These are phyloP conservation scores for Candida maltosa DNA, from an alignment of 805 yeast genomes.

Conservation along the genomic window DNA sequence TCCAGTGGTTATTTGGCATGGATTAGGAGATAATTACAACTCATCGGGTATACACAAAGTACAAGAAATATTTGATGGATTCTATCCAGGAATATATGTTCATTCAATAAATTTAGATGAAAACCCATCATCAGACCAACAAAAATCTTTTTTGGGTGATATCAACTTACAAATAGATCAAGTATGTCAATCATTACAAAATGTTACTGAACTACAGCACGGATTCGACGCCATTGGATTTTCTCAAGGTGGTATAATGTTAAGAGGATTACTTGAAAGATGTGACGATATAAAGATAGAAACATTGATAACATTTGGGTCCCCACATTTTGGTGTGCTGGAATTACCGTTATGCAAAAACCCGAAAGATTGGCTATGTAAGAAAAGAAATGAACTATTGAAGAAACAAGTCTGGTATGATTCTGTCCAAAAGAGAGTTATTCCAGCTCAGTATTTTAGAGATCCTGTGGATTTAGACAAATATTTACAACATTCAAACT, in stretches of 20 bases:
- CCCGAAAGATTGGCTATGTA: slow-evolving; percentile 57
- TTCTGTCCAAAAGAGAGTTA: slow-evolving; percentile 51
- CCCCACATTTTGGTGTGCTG: slow-evolving; percentile 74
- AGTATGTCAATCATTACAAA: slow-evolving; percentile 54
- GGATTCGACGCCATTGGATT: slow-evolving; percentile 78
- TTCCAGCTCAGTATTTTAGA: slow-evolving; percentile 78
- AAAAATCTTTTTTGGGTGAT: slow-evolving; percentile 56
- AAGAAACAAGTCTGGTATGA: slow-evolving; percentile 59
- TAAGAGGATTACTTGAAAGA: slow-evolving; percentile 62
- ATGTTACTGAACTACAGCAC: slow-evolving; percentile 39
- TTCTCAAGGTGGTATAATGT: slow-evolving; percentile 81
- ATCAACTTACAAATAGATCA: slow-evolving; percentile 49
- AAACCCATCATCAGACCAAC: slow-evolving; percentile 51
- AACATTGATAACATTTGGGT: slow-evolving; percentile 69
- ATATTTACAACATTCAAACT: slow-evolving; percentile 55
- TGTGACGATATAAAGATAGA: slow-evolving; percentile 44
- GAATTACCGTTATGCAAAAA: slow-evolving; percentile 61
- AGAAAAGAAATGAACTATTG: slow-evolving; percentile 49
- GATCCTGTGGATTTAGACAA: slow-evolving; percentile 51
- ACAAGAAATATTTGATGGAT: slow-evolving; percentile 35
- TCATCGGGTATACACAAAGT: slow-evolving; percentile 55
- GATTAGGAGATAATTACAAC: slow-evolving; percentile 73
- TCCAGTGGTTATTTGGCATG: slow-evolving; percentile 81
- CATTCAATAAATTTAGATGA: slow-evolving; percentile 52
- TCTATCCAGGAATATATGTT: slow-evolving; percentile 48